Evolutionary conservation across 495 filamentous ascomycete species (phyloP).

Genomic region (Pyrenopolyporus hunteri): DNA sequence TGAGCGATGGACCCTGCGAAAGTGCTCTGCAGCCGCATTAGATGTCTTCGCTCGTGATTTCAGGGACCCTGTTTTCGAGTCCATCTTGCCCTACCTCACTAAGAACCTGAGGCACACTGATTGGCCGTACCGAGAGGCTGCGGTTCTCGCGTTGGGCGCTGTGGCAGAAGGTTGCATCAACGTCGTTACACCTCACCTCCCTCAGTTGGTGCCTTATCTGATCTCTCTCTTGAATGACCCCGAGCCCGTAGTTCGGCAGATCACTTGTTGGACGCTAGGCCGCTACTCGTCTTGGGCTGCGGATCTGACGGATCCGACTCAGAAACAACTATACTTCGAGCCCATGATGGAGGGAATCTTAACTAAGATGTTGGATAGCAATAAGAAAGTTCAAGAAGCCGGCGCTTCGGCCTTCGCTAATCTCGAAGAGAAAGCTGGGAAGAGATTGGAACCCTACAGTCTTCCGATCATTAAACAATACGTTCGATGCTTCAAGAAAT

Average conservation of each 20-base stretch:
- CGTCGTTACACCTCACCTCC: conserved; percentile 87
- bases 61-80: conserved; percentile 83
- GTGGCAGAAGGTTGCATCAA: conserved; percentile 95
- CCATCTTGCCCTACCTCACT: conserved; percentile 89
- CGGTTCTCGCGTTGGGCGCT: conserved; percentile 91
- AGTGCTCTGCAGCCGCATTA: conserved; percentile 95
- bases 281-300: conserved; percentile 95
- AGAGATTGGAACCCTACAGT: conserved; percentile 80
- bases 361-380: conserved; percentile 90
- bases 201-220: conserved; percentile 88
- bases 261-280: conserved; percentile 97
- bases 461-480: conserved; percentile 91
- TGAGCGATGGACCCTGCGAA: conserved; percentile 93
- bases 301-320: conserved; percentile 65
- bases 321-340: conserved; percentile 81
- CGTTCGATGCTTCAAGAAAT: conserved; percentile 87
- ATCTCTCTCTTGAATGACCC: conserved; percentile 82
- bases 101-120: conserved; percentile 86
- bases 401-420: conserved; percentile 96
- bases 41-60: conserved; percentile 95
- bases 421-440: conserved; percentile 90
- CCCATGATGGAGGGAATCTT: conserved; percentile 98
- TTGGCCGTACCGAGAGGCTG: conserved; percentile 93
- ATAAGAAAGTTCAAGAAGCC: conserved; percentile 97
- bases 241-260: conserved; percentile 93